These are phyloP conservation scores for Fistulinella staudtii DNA, from an alignment of 1,284 basidiomycete species.

Conservation along the genomic window DNA sequence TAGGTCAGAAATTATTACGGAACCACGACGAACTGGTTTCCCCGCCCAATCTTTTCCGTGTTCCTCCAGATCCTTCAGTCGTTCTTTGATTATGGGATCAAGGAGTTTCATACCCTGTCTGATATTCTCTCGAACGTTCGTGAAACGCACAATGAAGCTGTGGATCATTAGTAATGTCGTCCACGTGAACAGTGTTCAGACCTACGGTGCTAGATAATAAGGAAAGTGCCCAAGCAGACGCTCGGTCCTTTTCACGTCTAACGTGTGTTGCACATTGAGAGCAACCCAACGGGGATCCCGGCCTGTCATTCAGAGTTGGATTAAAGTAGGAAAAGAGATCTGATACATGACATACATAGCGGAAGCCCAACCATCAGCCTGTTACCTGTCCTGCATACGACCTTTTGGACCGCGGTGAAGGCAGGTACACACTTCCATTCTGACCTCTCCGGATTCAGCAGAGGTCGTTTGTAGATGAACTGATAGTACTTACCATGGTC, in stretches of 20 bases:
- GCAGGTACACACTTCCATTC: conserved; percentile 27
- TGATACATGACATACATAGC: conserved; percentile 27
- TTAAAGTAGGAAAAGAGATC: not conserved
- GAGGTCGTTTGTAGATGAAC: not conserved
- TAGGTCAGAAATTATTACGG: conserved; percentile 12
- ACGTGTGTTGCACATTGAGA: conserved; percentile 33
- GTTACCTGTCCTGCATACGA: conserved; percentile 34
- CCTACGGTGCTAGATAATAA: conserved; percentile 37
- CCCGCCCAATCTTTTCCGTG: conserved; percentile 36
- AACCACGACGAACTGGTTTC: conserved; percentile 31
- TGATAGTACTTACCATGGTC: conserved; percentile 10
- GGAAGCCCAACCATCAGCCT: conserved; percentile 38
- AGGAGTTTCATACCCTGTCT: conserved; percentile 27
- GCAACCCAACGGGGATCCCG: conserved; percentile 36
- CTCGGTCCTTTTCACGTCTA: conserved; percentile 30
- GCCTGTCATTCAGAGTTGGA: conserved; percentile 24
- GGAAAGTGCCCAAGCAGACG: conserved; percentile 35
- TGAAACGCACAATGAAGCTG: conserved; percentile 2
- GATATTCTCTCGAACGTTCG: not conserved
- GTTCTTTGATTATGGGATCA: conserved; percentile 36
- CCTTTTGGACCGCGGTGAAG: conserved; percentile 15
- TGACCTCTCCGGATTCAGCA: conserved; percentile 4
- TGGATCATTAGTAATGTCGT: not conserved
- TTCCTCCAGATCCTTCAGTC: conserved; percentile 28
- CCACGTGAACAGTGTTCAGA: not conserved